A percentile compares a stretch with the other conserved stretches of the same genome.
Evolutionary conservation across 2,329 filamentous ascomycete genomes (phyloP).

Genomic region (Aspergillus ochraceoroseus): DNA sequence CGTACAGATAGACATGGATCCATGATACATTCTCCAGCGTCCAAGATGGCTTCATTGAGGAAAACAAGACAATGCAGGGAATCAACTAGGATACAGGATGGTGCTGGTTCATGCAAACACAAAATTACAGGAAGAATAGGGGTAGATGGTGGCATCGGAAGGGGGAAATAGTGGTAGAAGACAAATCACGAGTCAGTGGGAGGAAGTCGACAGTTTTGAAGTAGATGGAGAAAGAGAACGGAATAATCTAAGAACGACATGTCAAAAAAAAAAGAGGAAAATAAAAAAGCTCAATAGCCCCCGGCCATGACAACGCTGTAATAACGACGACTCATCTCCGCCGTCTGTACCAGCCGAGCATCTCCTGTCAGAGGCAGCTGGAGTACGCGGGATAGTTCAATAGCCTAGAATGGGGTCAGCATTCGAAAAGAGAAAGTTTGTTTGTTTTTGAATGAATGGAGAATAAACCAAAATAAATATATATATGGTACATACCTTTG

Average conservation of each 20-base stretch:
- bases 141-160: neutral
- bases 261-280: slow-evolving; percentile 2
- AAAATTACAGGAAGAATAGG: slow-evolving; percentile 1
- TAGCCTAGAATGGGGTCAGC: slow-evolving; percentile 21
- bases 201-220: too few species aligned
- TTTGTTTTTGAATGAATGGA: neutral
- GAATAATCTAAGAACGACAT: neutral
- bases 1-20: neutral
- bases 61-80: neutral
- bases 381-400: slow-evolving; percentile 39
- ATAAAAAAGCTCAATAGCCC: slow-evolving; percentile 29
- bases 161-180: neutral
- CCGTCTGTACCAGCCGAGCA: slow-evolving; percentile 63
- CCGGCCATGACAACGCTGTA: slow-evolving; percentile 60
- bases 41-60: slow-evolving; percentile 11
- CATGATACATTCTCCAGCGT: slow-evolving; percentile 8
- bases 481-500: slow-evolving; percentile 58
- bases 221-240: neutral
- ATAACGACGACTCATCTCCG: slow-evolving; percentile 64
- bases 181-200: too few species aligned
- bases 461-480: too few species aligned
- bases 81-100: slow-evolving; percentile 15
- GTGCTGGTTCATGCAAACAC: slow-evolving; percentile 3
- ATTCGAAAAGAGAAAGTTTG: too few species aligned
- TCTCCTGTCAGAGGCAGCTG: slow-evolving; percentile 61